Base-by-base conservation (phyloP, 306 rosid genomes). In the Canavalia gladiata region DNA sequence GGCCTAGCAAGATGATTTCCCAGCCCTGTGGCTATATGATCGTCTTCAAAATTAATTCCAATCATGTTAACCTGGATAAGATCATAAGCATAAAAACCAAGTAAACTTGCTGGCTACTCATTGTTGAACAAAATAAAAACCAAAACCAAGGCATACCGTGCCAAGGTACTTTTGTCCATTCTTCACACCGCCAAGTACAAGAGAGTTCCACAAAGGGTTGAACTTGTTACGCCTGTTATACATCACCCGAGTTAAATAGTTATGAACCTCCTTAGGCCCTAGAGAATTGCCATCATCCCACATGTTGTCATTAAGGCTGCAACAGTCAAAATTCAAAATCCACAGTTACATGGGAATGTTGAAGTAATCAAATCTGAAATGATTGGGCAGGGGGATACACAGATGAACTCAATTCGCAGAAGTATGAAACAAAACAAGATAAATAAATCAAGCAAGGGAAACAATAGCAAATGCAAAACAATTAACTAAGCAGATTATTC, bases 1-100 rank as follows among this genome's bases (percentile, higher is more conserved):
- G 99, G 99, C 60, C 97, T 88, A 57, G 99, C 98, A 68, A 95
- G 97, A 76, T 95, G 99, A 80, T 93, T 93, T n/a, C 99, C 99
- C 74, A 93, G 92, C 34, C 99, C 99, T 5, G 97, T 93, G 6
- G 99, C 95, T 33, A 95, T 95, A 83, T 95, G 97, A 60, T 89
- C 71, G 81, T 95, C 99, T 83, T 93, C 98, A 35, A 84, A 95
- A 83, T 87, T 91, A 45, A 93, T 82, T 41, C 99, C 99, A 58
- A 95, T 95, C 99, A 95, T 95, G 87, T 75, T 93, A 74, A 91
- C 99, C 99, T 95, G 85, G 25, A 84, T 54, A 82, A 49, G 64
- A 31, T 30, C 41, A 68, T 55, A 77, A 18, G 4, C 25, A 10
- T 4, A 7, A 0, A 42, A 57, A 37, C 41, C 69, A 83, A 74